A percentile compares a stretch with the other conserved stretches of the same genome.
Evolutionary conservation across 768 basidiomycete species (phyloP).

Genomic region (Phylloporus arenicola): DNA sequence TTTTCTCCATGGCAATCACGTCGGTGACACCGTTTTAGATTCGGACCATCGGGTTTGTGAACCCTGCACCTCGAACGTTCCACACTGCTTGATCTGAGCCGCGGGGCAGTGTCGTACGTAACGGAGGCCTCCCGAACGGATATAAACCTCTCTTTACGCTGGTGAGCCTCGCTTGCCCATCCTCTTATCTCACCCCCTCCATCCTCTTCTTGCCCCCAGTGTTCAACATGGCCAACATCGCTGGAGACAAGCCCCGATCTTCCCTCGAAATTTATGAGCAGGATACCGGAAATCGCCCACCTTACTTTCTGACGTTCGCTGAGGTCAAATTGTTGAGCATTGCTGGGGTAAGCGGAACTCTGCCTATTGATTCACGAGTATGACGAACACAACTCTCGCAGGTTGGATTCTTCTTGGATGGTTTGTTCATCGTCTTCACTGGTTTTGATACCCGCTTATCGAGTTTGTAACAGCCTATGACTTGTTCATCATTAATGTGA

Average conservation of each 20-base stretch:
- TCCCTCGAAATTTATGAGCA: constrained; percentile 28
- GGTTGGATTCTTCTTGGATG: constrained; percentile 72
- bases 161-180: neutral
- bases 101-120: constrained; percentile 1
- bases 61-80: constrained; percentile 2
- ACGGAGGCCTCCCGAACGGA: neutral
- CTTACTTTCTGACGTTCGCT: constrained; percentile 37
- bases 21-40: neutral
- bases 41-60: neutral
- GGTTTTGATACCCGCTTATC: constrained; percentile 1
- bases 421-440: constrained; percentile 30
- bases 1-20: constrained; percentile 1
- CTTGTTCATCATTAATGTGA: constrained; percentile 64
- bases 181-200: neutral
- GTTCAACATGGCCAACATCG: constrained; percentile 9
- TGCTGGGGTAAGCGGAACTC: constrained; percentile 43
- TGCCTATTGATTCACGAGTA: neutral
- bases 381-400: constrained; percentile 16
- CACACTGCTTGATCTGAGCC: neutral
- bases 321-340: constrained; percentile 60
- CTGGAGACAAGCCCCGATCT: neutral
- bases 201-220: neutral
- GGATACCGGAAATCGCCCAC: constrained; percentile 28
- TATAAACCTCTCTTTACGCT: neutral
- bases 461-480: constrained; percentile 53